phyloP scores from a whole-genome alignment of 805 yeast genomes.

The Starmerella vitae region DNA sequence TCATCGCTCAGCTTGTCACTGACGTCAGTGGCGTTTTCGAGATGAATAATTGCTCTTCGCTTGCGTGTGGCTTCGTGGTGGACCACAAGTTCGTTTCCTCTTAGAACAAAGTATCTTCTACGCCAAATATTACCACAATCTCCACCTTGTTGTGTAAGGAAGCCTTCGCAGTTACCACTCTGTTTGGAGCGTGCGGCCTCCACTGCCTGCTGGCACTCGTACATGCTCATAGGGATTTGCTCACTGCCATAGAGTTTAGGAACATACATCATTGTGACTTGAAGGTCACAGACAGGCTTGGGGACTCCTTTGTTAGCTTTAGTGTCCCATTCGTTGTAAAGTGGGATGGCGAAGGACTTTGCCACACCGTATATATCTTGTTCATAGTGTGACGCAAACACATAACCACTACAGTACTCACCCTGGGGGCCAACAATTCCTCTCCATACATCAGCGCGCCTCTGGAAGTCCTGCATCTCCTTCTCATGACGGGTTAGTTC shows the following conservation, averaged over 20 bases:
- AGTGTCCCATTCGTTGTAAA: conserved; percentile 73
- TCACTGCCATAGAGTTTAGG: conserved; percentile 44
- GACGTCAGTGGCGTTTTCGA: conserved; percentile 49
- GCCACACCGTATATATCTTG: conserved; percentile 42
- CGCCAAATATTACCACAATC: conserved; percentile 63
- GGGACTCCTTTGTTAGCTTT: conserved; percentile 34
- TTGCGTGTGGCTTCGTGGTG: conserved; percentile 60
- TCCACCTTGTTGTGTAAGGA: conserved; percentile 82
- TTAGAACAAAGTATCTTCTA: conserved; percentile 58
- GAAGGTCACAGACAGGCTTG: conserved; percentile 50
- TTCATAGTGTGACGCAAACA: conserved; percentile 48
- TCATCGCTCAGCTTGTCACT: conserved; percentile 29
- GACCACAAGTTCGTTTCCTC: conserved; percentile 59
- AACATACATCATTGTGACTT: conserved; percentile 51
- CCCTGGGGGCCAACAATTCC: conserved; percentile 68
- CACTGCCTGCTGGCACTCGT: conserved; percentile 26
- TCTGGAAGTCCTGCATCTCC: conserved; percentile 15
- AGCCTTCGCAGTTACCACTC: conserved; percentile 42
- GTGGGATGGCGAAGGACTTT: conserved; percentile 40
- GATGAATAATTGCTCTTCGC: conserved; percentile 60
- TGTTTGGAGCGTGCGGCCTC: conserved; percentile 24
- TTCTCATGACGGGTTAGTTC: conserved; percentile 14
- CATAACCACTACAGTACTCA: conserved; percentile 68
- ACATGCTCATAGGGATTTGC: conserved; percentile 45
- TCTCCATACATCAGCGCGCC: conserved; percentile 36